Evolutionary conservation across 1,139 yeast genomes (phyloP), one percentile per base, ranked within the genome.

Genomic region (Blastobotrys buckinghamii): DNA sequence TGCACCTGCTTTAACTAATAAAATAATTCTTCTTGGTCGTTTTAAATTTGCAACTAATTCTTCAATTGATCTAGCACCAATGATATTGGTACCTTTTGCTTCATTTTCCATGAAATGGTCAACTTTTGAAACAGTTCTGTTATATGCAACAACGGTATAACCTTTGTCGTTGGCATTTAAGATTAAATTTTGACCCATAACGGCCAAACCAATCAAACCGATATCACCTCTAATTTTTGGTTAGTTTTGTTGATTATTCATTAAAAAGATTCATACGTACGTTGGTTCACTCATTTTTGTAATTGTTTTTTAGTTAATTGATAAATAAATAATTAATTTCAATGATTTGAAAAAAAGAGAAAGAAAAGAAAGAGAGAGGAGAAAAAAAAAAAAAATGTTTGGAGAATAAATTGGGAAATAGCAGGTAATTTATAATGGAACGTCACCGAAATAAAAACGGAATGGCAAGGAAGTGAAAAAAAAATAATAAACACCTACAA

Each of bases 141-240:
- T 92, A 84, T 81, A 92, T 55, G 97, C 97, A 64, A 88, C 96
- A 63, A 92, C 98, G 60, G 95, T 87, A 64, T 68, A 67, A 42
- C 97, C 97, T 75, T 92, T 95, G 78, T 92, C 98, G 62, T 97
- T 97, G 66, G 94, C 95, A 74, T 92, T 92, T 63, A 92, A 81
- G 72, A 92, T 88, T 79, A 92, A 78, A 82, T 92, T 92, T 70
- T 90, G 97, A 74, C 98, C 98, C 98, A 92, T 92, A 63, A 92
- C 98, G 84, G 98, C 98, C 81, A 92, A 81, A 70, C 98, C 98
- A 68, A 92, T 90, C 73, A 92, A 87, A 74, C 97, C 98, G 74
- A 92, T 82, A 83, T 92, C 98, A 79, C 92, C 95, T 70, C 88
- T 81, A 50, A 6, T 17, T 36, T 20, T 19, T 39, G 22, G 37